These are phyloP conservation scores for Zoysia matrella DNA, from an alignment of 202 grass and related monocot species.

Conservation along the genomic window DNA sequence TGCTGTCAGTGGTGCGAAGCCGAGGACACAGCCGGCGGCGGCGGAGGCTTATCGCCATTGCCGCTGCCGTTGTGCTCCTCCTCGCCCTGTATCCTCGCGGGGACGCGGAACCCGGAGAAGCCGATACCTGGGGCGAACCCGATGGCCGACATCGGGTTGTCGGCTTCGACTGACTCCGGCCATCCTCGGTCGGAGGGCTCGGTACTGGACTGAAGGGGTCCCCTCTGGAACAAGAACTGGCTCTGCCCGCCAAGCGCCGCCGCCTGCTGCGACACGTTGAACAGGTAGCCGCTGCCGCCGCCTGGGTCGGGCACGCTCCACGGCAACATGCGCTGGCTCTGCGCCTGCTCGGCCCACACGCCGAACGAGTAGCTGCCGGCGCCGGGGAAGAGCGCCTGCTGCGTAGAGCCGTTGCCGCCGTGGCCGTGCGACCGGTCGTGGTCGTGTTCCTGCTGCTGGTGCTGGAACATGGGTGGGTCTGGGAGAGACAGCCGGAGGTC, in stretches of 20 bases:
- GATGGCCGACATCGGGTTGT: too few species aligned
- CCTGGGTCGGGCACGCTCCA: conserved; percentile 74
- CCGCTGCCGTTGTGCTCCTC: conserved; percentile 60
- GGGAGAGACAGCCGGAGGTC: too few species aligned
- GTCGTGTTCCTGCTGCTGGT: conserved; percentile 39
- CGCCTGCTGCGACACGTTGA: too few species aligned
- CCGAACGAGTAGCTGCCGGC: conserved; percentile 57
- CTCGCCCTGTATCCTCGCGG: conserved; percentile 82
- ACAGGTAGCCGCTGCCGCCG: conserved; percentile 43
- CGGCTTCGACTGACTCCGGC: too few species aligned
- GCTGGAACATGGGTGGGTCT: background rate
- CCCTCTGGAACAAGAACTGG: too few species aligned
- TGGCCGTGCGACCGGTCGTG: conserved; percentile 51
- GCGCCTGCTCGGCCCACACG: conserved; percentile 65
- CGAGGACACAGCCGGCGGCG: conserved; percentile 64
- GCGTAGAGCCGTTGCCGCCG: conserved; percentile 41
- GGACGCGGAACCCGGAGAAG: conserved; percentile 85
- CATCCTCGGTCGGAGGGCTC: too few species aligned
- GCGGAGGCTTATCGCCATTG: conserved; percentile 72
- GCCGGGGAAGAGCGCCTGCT: conserved; percentile 58
- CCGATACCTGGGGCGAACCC: conserved; percentile 56
- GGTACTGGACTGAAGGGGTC: too few species aligned
- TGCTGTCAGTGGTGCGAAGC: conserved; percentile 78
- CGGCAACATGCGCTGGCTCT: conserved; percentile 68
- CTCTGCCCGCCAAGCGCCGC: too few species aligned